These are phyloP conservation scores for Penicillium coffeae DNA, from an alignment of 495 filamentous ascomycete species.

Conservation along the genomic window DNA sequence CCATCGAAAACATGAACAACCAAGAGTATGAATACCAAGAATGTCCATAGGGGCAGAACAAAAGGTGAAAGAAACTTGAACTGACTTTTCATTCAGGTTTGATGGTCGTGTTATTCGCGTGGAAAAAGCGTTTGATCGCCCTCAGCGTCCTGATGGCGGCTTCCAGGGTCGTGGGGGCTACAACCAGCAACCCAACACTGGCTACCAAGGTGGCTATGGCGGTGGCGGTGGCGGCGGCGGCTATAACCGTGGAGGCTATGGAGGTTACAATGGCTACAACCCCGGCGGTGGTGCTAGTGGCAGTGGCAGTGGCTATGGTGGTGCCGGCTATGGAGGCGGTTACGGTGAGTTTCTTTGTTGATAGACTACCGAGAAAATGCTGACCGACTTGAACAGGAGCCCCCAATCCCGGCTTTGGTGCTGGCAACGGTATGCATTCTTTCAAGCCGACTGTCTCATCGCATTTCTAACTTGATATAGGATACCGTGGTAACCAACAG, in stretches of 20 bases:
- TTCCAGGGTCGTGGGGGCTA: slow-evolving; percentile 47
- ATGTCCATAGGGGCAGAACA: not conserved
- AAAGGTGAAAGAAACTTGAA: not conserved
- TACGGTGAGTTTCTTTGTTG: not conserved
- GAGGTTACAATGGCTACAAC: slow-evolving; percentile 21
- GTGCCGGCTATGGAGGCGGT: slow-evolving; percentile 21
- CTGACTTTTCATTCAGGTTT: slow-evolving; percentile 56
- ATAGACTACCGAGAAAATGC: not conserved
- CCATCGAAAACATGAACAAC: slow-evolving; percentile 86
- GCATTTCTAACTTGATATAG: slow-evolving; percentile 7
- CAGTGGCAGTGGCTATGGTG: slow-evolving; percentile 23
- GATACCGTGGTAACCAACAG: slow-evolving; percentile 30
- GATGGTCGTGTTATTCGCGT: slow-evolving; percentile 95
- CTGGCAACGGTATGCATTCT: slow-evolving; percentile 32
- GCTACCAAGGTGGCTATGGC: slow-evolving; percentile 34
- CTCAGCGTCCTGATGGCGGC: slow-evolving; percentile 32
- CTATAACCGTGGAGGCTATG: slow-evolving; percentile 26
- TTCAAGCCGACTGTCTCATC: not conserved
- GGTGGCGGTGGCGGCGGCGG: slow-evolving; percentile 32
- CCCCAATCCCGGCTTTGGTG: slow-evolving; percentile 31
- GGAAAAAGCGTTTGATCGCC: slow-evolving; percentile 86
- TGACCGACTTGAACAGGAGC: too few relatives aligned
- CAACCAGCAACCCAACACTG: slow-evolving; percentile 29
- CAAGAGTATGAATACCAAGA: slow-evolving; percentile 63
- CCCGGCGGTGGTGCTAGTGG: slow-evolving; percentile 7